A percentile compares a stretch with the other conserved stretches of the same genome.
These are phyloP conservation scores for Penicillium diatomitis DNA, from an alignment of 495 filamentous ascomycete genomes.

Conservation along the genomic window DNA sequence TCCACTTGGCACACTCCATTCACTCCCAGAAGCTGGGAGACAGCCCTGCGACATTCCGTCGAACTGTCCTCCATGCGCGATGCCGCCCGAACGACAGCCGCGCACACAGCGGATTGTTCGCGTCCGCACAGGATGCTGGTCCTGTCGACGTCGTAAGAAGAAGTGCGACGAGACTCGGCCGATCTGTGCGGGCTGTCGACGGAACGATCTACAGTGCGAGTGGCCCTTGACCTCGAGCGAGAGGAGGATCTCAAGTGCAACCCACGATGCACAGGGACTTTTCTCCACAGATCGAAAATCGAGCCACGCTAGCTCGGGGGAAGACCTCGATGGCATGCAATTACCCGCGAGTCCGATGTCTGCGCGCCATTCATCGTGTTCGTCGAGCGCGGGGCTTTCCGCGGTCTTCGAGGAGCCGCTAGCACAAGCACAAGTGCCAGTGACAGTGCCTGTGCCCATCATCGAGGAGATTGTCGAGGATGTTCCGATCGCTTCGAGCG, in stretches of 20 bases:
- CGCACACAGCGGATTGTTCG: constrained; percentile 25
- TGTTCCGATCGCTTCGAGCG: neutral
- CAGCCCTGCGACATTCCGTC: too few relatives aligned
- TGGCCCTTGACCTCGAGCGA: constrained; percentile 21
- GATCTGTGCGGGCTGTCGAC: constrained; percentile 49
- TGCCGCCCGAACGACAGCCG: constrained; percentile 23
- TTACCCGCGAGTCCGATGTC: constrained; percentile 6
- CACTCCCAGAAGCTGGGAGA: neutral
- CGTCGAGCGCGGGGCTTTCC: constrained; percentile 10
- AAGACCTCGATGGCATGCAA: constrained; percentile 5
- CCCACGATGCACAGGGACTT: neutral
- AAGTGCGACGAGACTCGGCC: constrained; percentile 85
- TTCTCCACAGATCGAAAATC: neutral
- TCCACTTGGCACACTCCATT: neutral
- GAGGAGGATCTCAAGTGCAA: constrained; percentile 6
- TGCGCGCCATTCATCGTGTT: constrained; percentile 9
- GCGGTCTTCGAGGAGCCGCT: neutral
- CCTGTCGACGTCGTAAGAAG: constrained; percentile 84
- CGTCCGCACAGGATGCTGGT: constrained; percentile 65
- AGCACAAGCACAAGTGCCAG: neutral
- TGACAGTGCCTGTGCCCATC: too few relatives aligned
- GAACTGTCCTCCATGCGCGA: constrained; percentile 3
- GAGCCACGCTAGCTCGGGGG: constrained; percentile 2
- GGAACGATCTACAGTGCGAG: constrained; percentile 23
- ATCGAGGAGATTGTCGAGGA: neutral